These are phyloP conservation scores for Ramularia endophylla DNA, from an alignment of 2,329 filamentous ascomycete genomes.

Conservation along the genomic window DNA sequence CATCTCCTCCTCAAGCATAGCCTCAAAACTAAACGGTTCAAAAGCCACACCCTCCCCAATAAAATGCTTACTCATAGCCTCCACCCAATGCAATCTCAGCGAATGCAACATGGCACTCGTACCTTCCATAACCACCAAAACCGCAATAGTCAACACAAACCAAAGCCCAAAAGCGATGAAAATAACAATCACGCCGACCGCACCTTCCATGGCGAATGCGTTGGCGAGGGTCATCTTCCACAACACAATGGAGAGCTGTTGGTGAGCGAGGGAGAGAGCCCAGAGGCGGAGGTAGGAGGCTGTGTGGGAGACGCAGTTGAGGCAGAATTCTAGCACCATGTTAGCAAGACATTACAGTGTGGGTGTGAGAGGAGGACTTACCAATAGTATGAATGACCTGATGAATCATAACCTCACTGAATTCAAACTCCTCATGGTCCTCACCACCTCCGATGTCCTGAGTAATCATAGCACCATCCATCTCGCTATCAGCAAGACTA, in stretches of 20 bases:
- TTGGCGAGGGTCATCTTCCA: conserved; percentile 92
- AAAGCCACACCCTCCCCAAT: conserved; percentile 80
- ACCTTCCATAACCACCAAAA: conserved; percentile 92
- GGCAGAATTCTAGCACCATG: conserved; percentile 71
- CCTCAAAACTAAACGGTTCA: conserved; percentile 80
- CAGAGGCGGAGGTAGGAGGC: conserved; percentile 98
- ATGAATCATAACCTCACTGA: conserved; percentile 96
- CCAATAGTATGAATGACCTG: conserved; percentile 98
- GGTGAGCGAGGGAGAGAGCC: conserved; percentile 94
- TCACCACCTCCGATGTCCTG: conserved; percentile 67
- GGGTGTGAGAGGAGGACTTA: conserved; percentile 53
- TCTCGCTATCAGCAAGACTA: conserved; percentile 63
- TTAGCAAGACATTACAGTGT: background rate
- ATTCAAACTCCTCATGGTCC: conserved; percentile 95
- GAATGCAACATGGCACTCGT: conserved; percentile 94
- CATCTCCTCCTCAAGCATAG: conserved; percentile 72
- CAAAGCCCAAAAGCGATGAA: conserved; percentile 80
- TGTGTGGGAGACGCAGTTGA: conserved; percentile 98
- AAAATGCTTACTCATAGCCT: conserved; percentile 97
- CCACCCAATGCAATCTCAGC: conserved; percentile 89
- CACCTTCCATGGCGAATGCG: conserved; percentile 57
- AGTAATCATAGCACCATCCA: conserved; percentile 81
- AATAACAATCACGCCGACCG: conserved; percentile 69
- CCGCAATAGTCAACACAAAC: conserved; percentile 75
- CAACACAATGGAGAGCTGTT: conserved; percentile 91